Base-by-base conservation (phyloP, 78 protist species). In the Dictyostelium capitatum region DNA sequence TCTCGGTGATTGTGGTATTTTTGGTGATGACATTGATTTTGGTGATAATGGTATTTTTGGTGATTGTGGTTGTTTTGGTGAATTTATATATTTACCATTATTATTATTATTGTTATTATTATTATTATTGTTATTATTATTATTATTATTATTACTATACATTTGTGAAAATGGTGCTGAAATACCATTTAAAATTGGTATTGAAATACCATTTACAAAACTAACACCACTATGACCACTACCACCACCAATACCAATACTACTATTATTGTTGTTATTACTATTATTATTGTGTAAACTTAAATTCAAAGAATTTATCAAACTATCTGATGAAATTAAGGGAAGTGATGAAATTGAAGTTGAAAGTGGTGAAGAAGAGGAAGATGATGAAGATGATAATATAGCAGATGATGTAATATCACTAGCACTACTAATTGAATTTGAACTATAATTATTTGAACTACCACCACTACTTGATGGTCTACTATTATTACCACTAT, bases 1-100 rank as follows among this genome's bases (percentile, higher is more conserved):
- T 30, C 73, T 23, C 15, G 73, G 73, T 12, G 73, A 65, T 65
- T 23, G 73, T 65, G 73, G 73, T 30, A 65, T 20, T 30, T 65
- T 65, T 23, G 80, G 59, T n/a, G 80, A 74, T 46, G 57, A 12
- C 41, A 23, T 19, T 69, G 37, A 6, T 69, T 37, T 69, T 37
- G 78, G 23, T 69, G 80, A 30, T 30, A 9, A 8, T 43, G 62
- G 9, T 11, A 62, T n/a, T 72, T 8, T 19, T 17, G 80, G 37
- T 74, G 59, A 47, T 73, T 11, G 79, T 43, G 25, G 14, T 8
- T 54, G 48, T 78, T 23, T 53, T 17, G 64, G 32, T 57, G 73
- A 20, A 54, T 72, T 23, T 53, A 46, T 56, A 32, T 12, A 23
- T 57, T 20, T 57, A 15, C n/a, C 46, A 67, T 30, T 59, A 30